These are phyloP conservation scores for Yamadazyma nakazawae DNA, from an alignment of 805 yeast genomes.

Conservation along the genomic window DNA sequence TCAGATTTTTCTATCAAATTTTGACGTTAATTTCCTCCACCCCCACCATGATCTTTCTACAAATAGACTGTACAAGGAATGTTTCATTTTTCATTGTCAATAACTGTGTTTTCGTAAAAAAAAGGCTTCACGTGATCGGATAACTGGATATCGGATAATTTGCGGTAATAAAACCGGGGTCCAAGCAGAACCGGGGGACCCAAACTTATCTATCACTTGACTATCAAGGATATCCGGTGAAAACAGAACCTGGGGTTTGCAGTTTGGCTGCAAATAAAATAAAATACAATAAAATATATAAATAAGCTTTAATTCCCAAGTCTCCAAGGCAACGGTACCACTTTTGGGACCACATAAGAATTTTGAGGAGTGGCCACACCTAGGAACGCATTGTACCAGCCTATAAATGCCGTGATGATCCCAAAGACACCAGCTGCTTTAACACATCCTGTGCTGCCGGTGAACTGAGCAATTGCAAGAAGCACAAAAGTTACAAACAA, in stretches of 20 bases:
- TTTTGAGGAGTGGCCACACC: constrained; percentile 59
- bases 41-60: neutral
- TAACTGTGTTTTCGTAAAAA: neutral
- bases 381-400: constrained; percentile 63
- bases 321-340: constrained; percentile 45
- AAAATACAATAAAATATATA: no score
- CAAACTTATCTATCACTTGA: neutral
- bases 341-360: constrained; percentile 52
- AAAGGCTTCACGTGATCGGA: constrained; percentile 1
- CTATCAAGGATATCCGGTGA: neutral
- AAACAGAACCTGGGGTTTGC: neutral
- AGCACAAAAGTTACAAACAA: constrained; percentile 55
- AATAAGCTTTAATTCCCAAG: neutral
- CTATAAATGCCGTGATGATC: constrained; percentile 50
- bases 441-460: constrained; percentile 36
- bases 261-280: neutral
- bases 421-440: constrained; percentile 66
- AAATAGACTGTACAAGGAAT: neutral
- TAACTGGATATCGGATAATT: neutral
- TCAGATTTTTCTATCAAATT: no score
- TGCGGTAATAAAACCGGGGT: neutral
- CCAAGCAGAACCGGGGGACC: neutral
- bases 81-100: neutral
- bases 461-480: constrained; percentile 50
- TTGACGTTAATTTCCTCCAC: no score